Conservation (phyloP, 768 basidiomycete species). For the Harrya chromipes region DNA sequence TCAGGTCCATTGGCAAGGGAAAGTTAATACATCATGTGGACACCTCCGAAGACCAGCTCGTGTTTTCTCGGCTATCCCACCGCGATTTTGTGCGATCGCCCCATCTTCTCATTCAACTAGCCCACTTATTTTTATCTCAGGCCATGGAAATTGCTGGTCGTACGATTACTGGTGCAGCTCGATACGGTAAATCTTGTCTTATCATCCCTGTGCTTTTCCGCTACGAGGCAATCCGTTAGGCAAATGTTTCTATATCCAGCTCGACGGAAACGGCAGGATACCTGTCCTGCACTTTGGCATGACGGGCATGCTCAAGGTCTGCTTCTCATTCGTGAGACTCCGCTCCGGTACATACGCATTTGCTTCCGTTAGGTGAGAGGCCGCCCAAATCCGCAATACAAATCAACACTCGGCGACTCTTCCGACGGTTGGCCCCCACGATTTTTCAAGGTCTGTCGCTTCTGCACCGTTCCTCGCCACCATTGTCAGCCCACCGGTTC, state of each 20-base stretch:
- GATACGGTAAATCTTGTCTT: slow-evolving; percentile 46
- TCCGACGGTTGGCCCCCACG: slow-evolving; percentile 61
- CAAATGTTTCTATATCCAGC: slow-evolving; percentile 63
- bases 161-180: slow-evolving; percentile 41
- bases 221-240: slow-evolving; percentile 33
- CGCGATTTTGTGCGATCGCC: slow-evolving; percentile 55
- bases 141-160: slow-evolving; percentile 52
- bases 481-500: not conserved
- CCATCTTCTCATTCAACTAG: slow-evolving; percentile 3
- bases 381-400: slow-evolving; percentile 46
- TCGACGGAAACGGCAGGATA: slow-evolving; percentile 56
- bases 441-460: slow-evolving; percentile 52
- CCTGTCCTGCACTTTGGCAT: slow-evolving; percentile 83
- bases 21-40: slow-evolving; percentile 56
- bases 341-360: not conserved
- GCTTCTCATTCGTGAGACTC: not conserved
- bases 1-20: slow-evolving; percentile 49
- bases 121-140: slow-evolving; percentile 31
- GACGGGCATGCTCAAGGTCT: slow-evolving; percentile 78
- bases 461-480: not conserved
- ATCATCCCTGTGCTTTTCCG: not conserved
- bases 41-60: slow-evolving; percentile 56
- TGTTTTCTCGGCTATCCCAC: slow-evolving; percentile 56
- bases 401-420: slow-evolving; percentile 38
- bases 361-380: slow-evolving; percentile 42